Conservation (phyloP, 495 filamentous ascomycete species). For the Clohesyomyces aquaticus region DNA sequence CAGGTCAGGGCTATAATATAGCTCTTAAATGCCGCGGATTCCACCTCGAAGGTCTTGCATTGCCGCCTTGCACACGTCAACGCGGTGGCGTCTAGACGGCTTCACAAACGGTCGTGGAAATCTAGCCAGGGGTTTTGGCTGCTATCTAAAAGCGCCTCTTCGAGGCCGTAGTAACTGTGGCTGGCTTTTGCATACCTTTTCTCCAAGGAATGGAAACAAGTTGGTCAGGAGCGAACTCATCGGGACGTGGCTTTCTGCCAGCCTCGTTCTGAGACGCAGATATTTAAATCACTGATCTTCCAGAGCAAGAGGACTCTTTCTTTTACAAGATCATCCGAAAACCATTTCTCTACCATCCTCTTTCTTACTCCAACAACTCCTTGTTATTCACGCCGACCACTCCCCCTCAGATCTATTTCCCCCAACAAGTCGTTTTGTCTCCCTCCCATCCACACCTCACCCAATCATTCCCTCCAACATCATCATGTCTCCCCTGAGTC, state of each 20-base stretch:
- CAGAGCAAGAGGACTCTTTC: not conserved
- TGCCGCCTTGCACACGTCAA: not conserved
- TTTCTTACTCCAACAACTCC: not conserved
- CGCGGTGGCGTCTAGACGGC: not conserved
- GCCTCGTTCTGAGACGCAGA: not conserved
- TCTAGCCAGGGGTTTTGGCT: not conserved
- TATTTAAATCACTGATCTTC: constrained; percentile 2
- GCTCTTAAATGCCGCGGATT: not conserved
- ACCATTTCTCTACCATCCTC: too few relatives aligned
- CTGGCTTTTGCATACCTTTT: not conserved
- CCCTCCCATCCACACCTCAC: not conserved
- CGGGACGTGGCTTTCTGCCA: not conserved
- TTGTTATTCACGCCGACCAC: not conserved
- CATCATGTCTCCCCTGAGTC: constrained; percentile 5
- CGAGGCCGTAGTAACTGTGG: constrained; percentile 18
- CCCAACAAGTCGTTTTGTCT: not conserved
- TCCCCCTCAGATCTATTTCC: not conserved
- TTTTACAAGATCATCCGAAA: too few relatives aligned
- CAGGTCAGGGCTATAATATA: not conserved
- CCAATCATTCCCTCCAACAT: not conserved
- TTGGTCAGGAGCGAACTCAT: not conserved
- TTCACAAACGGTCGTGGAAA: not conserved
- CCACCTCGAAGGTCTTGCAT: not conserved
- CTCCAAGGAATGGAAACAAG: not conserved
- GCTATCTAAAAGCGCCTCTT: constrained; percentile 20